Base-by-base conservation (phyloP, 371 early-diverging fungal species). In the Capillidium heterosporum region DNA sequence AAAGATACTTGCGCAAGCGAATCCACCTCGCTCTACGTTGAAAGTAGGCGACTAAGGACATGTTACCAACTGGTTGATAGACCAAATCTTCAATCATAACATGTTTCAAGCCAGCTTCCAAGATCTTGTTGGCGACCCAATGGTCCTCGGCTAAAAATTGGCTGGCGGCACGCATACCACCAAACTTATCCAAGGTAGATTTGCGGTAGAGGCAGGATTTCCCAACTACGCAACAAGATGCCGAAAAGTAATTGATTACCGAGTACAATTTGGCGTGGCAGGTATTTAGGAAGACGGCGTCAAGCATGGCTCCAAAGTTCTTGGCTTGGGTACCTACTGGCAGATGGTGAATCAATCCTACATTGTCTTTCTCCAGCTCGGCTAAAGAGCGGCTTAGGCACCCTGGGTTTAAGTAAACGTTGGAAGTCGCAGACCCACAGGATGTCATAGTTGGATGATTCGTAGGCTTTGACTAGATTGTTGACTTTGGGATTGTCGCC, bases 401-500 rank as follows among this genome's bases (percentile, higher is more conserved):
- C 24, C 84, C 81, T 21, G 73, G 71, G 43, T 85, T 78, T 3
- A 87, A 79, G 56, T 71, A 77, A 0, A 94, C 82, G 68, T 95
- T 95, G 11, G 85, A n/a, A 85, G 61, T 96, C 97, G 24, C 85
- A 72, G 46, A 94, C 81, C 97, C 97, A 96, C 15, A 96, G 63
- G 58, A 92, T 80, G 61, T 93, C 90, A 66, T 89, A 73, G 60
- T 84, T 79, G 3, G 90, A 84, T 1, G 67, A 62, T 40, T 77
- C 70, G 63, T 88, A 94, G 1, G 87, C 82, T 57, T 77, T 71
- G 11, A 90, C 63, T 76, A 96, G 75, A 70, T 96, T 96, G 74
- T 89, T 90, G 63, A 96, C 78, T 65, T 96, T 96, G 10, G 97
- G 97, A 64, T 96, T 96, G 48, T 82, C 80, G 35, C 86, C 88